Conservation (phyloP, 176 grass and related monocot genomes). For the Carex myosuroides region DNA sequence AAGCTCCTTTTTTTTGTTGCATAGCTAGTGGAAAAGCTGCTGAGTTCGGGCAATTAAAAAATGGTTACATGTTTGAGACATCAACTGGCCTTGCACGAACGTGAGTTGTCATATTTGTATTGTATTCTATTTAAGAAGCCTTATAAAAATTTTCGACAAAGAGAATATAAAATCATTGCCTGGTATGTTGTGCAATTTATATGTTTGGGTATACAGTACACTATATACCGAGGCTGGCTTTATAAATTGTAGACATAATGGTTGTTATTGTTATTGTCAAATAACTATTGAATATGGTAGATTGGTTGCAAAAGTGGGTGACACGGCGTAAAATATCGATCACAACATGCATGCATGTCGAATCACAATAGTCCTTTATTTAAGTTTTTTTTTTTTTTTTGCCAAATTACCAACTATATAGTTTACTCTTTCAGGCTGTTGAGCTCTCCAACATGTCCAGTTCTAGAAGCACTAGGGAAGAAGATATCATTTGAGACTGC, state of each 20-base stretch:
- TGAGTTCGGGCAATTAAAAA: constrained; percentile 75
- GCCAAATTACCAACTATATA: not conserved
- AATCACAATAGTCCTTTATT: not conserved
- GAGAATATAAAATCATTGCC: not conserved
- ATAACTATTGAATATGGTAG: not conserved
- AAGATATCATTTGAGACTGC: constrained; percentile 75
- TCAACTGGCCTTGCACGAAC: constrained; percentile 91
- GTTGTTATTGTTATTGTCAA: not conserved
- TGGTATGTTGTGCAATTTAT: not conserved
- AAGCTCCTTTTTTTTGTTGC: not conserved
- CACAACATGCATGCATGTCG: not conserved
- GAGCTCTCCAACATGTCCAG: constrained; percentile 69
- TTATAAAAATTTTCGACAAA: not conserved
- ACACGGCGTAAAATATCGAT: not conserved
- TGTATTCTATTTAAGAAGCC: not conserved
- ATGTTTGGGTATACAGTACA: not conserved
- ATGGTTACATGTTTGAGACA: constrained; percentile 83
- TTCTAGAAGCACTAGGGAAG: constrained; percentile 78
- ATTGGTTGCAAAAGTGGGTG: not conserved
- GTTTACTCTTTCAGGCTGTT: constrained; percentile 54
- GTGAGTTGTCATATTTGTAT: constrained; percentile 35
- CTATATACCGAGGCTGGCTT: not conserved
- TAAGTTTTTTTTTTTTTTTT: not conserved
- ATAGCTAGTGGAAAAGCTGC: constrained; percentile 71
- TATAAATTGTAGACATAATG: too few species aligned